Base-by-base conservation (phyloP, 495 filamentous ascomycete genomes). In the Daldinia decipiens region DNA sequence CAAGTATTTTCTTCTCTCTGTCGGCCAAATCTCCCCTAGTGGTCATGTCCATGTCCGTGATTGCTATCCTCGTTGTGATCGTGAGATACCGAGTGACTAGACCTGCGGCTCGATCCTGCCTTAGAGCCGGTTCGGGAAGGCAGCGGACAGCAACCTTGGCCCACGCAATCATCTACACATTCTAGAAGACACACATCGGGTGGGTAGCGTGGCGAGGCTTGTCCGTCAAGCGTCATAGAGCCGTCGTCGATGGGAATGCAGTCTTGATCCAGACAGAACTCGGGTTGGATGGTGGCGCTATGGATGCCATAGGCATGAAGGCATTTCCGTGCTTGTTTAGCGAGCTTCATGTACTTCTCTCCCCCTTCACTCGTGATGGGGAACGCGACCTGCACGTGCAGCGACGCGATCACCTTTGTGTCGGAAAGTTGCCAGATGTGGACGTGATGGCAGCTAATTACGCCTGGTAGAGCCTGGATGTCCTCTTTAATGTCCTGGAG, bases 391-490 rank as follows among this genome's bases (percentile, higher is more conserved):
- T 96, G 92, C 53, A 99, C 91, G 77, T 99, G 95, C 74, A 99
- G 86, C 0, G 90, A 93, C 4, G 96, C 94, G 19, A 99, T 90
- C 34, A 96, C 84, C 81, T 97, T 97, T 12, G 93, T 93, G 74
- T 98, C 95, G 45, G 90, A 95, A 29, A 99, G 86, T 78, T 98
- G 95, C 95, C 95, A 99, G 66, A 99, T 94, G 78, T 99, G 95
- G 11, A 99, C 84, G 74, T 99, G 94, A 80, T 99, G 95, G 64
- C 94, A 95, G 75, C 90, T 91, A 67, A 93, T 81, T 36, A 99
- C 89, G 47, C 95, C 95, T 0, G 89, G 91, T 13, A 98, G 88
- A 24, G 86, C 79, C 70, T 92, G 86, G 62, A 99, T 97, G 77
- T 99, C 95, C 59, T 92, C 89, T 72, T 95, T 92, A 82, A 99